A percentile compares a stretch with the other conserved stretches of the same genome.
phyloP scores from a whole-genome alignment of 441 rosid species.

The Dalechampia spathulata region DNA sequence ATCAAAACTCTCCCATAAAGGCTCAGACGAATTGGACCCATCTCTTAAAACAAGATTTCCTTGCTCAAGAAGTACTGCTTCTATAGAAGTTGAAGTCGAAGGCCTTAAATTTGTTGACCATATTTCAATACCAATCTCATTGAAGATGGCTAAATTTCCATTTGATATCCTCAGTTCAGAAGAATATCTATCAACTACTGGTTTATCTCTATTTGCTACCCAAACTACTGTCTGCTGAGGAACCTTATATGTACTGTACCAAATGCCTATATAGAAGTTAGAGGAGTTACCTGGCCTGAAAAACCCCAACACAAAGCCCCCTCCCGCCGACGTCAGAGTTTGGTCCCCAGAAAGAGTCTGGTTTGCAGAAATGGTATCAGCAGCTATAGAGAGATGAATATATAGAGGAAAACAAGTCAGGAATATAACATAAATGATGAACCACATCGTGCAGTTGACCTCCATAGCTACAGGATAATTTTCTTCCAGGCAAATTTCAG shows the following conservation, averaged over 20 bases:
- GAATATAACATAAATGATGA: too few relatives aligned
- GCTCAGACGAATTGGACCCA: constrained; percentile 19
- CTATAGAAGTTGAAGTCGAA: constrained; percentile 14
- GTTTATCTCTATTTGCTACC: constrained; percentile 39
- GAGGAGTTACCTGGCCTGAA: constrained; percentile 38
- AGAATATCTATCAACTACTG: constrained; percentile 18
- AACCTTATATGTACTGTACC: constrained; percentile 48
- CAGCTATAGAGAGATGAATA: too few relatives aligned
- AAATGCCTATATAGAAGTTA: constrained; percentile 55
- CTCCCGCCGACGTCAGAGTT: constrained; percentile 27
- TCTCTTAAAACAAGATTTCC: constrained; percentile 58
- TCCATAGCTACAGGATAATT: too few relatives aligned
- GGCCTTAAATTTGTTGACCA: constrained; percentile 53
- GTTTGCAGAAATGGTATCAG: constrained; percentile 25
- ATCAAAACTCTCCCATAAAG: constrained; percentile 60
- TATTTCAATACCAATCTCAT: constrained; percentile 23
- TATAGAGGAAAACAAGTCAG: too few relatives aligned
- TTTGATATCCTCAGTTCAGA: constrained; percentile 24
- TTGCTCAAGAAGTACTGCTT: constrained; percentile 43
- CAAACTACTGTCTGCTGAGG: constrained; percentile 29
- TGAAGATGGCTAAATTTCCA: constrained; percentile 37
- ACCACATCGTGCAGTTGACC: too few relatives aligned
- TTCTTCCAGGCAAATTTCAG: too few relatives aligned
- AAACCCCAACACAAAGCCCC: constrained; percentile 35
- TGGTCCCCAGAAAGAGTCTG: constrained; percentile 35